These are phyloP conservation scores for Aspergillus bertholletiae DNA, from an alignment of 495 filamentous ascomycete genomes.

Conservation along the genomic window DNA sequence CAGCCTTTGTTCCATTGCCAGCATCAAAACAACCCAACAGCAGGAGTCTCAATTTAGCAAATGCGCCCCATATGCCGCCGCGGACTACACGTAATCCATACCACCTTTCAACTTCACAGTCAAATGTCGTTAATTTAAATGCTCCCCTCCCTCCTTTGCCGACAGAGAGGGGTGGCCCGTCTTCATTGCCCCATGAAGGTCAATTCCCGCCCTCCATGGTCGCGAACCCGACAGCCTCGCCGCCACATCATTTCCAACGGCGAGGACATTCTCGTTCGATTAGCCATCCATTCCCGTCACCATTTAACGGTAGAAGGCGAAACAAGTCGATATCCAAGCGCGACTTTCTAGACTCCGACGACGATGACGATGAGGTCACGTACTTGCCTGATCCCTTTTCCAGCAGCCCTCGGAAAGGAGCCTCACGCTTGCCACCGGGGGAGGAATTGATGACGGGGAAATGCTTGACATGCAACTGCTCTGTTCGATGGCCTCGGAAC, in stretches of 20 bases:
- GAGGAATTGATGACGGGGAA: slow-evolving; percentile 59
- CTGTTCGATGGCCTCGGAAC: slow-evolving; percentile 77
- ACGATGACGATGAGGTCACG: slow-evolving; percentile 37
- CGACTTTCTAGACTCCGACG: slow-evolving; percentile 37
- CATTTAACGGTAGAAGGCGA: slow-evolving; percentile 57
- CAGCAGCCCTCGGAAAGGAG: slow-evolving; percentile 32
- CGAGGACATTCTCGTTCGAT: slow-evolving; percentile 63
- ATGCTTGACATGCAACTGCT: slow-evolving; percentile 79
- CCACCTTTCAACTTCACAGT: slow-evolving; percentile 26
- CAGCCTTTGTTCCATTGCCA: background rate
- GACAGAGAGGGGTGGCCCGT: slow-evolving; percentile 16
- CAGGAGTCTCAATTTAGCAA: slow-evolving; percentile 3
- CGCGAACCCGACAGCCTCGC: slow-evolving; percentile 15
- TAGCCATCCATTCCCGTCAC: slow-evolving; percentile 71
- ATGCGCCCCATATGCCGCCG: slow-evolving; percentile 44
- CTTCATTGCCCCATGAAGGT: slow-evolving; percentile 30
- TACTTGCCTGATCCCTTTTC: slow-evolving; percentile 24
- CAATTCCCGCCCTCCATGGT: slow-evolving; percentile 22
- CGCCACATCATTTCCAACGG: slow-evolving; percentile 21
- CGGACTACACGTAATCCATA: slow-evolving; percentile 33
- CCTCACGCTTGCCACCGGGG: slow-evolving; percentile 20
- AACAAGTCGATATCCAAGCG: slow-evolving; percentile 28
- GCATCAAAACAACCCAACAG: background rate
- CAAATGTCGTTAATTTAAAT: slow-evolving; percentile 13
- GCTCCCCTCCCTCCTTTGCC: slow-evolving; percentile 20